Base-by-base conservation (phyloP, 768 basidiomycete genomes). In the Tricholoma furcatifolium region DNA sequence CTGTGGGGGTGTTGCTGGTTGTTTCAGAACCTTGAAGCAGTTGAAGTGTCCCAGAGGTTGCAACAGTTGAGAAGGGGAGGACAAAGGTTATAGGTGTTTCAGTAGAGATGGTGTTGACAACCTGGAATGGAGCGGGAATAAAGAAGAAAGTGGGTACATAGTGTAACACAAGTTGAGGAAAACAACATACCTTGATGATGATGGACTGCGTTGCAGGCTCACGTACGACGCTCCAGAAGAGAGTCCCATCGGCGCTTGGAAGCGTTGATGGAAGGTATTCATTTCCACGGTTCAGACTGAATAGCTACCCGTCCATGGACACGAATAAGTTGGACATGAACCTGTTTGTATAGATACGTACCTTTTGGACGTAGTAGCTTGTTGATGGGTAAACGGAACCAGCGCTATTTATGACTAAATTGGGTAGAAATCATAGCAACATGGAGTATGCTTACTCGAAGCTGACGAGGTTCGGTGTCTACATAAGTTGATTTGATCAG, bases 211-310 rank as follows among this genome's bases (percentile, higher is more conserved):
- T 52, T 2, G 74, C 61, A 3, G 56, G 74, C 27, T 70, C 70
- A 43, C 74, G 70, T 6, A 74, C 72, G 9, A 87, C 77, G 55
- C 83, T 84, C 86, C 86, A 88, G 65, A 81, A 77, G 1, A 84
- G 62, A 0, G 80, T 79, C 9, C 81, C 82, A 3, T 56, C 62
- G 0, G 57, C 46, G 31, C 51, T 66, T 0, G 85, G 84, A 0
- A 84, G 71, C 0, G 83, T 86, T 62, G 81, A 85, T 2, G 85
- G 81, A 1, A 87, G 62, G 59, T 84, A 87, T 58, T 77, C 75
- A 38, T 84, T 80, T 5, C 86, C 86, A 36, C 78, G 69, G 62
- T 86, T 83, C 15, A 74, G 55, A 50, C 82, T 81, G 70, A 87
- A 87, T 32, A 88, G 72, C 85, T 87, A 55, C 70, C 15, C 6